Conservation (phyloP, 73 alveolate genomes). For the Halteria grandinella region DNA sequence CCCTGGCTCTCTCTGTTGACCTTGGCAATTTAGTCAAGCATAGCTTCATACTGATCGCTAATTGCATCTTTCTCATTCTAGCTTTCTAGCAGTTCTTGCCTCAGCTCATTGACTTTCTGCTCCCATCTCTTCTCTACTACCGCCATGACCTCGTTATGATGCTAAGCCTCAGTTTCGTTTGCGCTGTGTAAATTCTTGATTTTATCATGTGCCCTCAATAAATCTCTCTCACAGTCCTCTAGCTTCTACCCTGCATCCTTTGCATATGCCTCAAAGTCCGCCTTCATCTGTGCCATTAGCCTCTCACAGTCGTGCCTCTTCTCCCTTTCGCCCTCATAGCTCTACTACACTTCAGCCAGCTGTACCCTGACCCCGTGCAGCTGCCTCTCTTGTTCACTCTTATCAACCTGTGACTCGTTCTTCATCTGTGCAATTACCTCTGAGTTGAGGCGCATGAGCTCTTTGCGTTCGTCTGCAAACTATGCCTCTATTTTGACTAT, state of each 20-base stretch:
- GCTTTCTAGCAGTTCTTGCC: no score
- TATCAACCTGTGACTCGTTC: conserved; percentile 10
- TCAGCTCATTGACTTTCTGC: neutral
- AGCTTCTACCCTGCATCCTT: no score
- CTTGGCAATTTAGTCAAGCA: no score
- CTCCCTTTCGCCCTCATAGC: conserved; percentile 10
- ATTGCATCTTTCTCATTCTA: no score
- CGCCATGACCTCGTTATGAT: neutral
- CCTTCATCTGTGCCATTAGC: neutral
- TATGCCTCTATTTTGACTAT: neutral
- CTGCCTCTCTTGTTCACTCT: conserved; percentile 27
- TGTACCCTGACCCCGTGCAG: neutral
- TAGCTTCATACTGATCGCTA: no score
- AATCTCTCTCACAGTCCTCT: no score
- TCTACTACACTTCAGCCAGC: conserved; percentile 2
- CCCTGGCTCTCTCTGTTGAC: no score
- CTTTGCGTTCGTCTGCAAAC: neutral
- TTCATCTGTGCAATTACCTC: conserved; percentile 14
- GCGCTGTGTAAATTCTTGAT: no score
- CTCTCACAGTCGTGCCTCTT: neutral
- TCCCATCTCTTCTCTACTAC: conserved; percentile 31
- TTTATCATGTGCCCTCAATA: no score
- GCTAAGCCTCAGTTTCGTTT: conserved; percentile 16
- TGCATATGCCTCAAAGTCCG: no score
- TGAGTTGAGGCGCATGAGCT: neutral